A percentile compares a stretch with the other conserved stretches of the same genome.
phyloP scores from a whole-genome alignment of 2,329 filamentous ascomycete genomes.

The Penicillium sp. region DNA sequence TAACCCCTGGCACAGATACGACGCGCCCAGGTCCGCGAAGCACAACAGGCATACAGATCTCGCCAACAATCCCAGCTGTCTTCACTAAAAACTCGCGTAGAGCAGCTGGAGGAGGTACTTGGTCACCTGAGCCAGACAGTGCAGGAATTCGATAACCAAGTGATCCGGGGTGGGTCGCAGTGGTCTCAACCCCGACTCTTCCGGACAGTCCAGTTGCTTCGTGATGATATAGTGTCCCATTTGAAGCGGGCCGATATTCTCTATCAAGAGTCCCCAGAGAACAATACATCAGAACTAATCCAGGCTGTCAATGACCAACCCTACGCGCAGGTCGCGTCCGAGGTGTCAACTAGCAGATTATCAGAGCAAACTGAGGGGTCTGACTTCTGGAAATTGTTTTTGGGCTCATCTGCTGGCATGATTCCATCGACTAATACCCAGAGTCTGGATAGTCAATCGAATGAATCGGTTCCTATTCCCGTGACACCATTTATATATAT shows the following conservation, averaged over 20 bases:
- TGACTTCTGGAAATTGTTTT: slow-evolving; percentile 1
- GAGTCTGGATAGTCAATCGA: not conserved
- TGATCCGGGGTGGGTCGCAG: not conserved
- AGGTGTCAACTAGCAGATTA: not conserved
- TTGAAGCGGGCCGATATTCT: not conserved
- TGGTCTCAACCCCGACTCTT: slow-evolving; percentile 6
- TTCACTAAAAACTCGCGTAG: slow-evolving; percentile 10
- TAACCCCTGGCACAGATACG: slow-evolving; percentile 1
- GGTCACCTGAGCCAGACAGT: slow-evolving; percentile 3
- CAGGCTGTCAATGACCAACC: not conserved
- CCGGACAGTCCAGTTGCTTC: slow-evolving; percentile 2
- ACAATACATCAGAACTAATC: not conserved
- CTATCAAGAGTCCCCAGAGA: not conserved
- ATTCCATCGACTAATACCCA: not conserved
- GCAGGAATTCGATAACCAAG: slow-evolving; percentile 3
- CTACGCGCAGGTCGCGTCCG: not conserved
- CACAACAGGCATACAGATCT: slow-evolving; percentile 15
- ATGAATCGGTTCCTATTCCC: not conserved
- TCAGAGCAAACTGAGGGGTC: not conserved
- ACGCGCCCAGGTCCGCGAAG: slow-evolving; percentile 13
- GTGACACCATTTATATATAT: not conserved
- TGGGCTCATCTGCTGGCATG: not conserved
- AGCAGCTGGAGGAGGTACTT: slow-evolving; percentile 11
- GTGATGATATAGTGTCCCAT: slow-evolving; percentile 7
- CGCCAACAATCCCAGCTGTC: slow-evolving; percentile 13